Evolutionary conservation across 306 rosid species (phyloP).

Genomic region (Mimosa pudica): DNA sequence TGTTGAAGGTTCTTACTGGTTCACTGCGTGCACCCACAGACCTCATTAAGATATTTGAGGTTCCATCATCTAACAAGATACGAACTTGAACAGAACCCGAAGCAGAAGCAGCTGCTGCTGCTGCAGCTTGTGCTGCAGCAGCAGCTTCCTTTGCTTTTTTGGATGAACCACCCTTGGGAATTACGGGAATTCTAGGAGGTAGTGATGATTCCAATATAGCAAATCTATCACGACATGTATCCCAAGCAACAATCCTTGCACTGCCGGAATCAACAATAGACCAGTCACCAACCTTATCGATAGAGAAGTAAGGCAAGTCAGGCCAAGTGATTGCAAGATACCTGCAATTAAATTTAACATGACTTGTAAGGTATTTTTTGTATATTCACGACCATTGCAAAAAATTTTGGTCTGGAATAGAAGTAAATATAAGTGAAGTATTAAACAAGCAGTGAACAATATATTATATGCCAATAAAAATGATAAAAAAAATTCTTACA

Average conservation of each 20-base stretch:
- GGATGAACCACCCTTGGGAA: constrained; percentile 87
- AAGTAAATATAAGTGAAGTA: background rate
- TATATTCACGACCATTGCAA: background rate
- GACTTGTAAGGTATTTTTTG: constrained; percentile 2
- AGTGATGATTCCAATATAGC: constrained; percentile 86
- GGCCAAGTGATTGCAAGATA: constrained; percentile 94
- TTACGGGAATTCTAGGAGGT: constrained; percentile 81
- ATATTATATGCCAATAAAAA: background rate
- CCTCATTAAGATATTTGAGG: constrained; percentile 89
- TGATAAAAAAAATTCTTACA: background rate
- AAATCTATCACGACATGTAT: constrained; percentile 94
- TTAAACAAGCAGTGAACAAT: background rate
- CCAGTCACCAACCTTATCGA: constrained; percentile 94
- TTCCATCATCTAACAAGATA: constrained; percentile 94
- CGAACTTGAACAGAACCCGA: constrained; percentile 86
- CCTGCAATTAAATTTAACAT: constrained; percentile 86
- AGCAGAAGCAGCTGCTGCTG: constrained; percentile 96
- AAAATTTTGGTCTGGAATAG: background rate
- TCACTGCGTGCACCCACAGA: constrained; percentile 92
- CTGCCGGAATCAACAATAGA: constrained; percentile 96
- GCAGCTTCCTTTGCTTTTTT: constrained; percentile 95
- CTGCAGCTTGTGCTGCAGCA: constrained; percentile 93
- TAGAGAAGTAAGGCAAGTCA: constrained; percentile 94
- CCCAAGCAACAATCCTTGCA: constrained; percentile 99
- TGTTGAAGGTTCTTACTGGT: constrained; percentile 61